phyloP scores from a whole-genome alignment of 768 basidiomycete species.

The Leccinum broughii region DNA sequence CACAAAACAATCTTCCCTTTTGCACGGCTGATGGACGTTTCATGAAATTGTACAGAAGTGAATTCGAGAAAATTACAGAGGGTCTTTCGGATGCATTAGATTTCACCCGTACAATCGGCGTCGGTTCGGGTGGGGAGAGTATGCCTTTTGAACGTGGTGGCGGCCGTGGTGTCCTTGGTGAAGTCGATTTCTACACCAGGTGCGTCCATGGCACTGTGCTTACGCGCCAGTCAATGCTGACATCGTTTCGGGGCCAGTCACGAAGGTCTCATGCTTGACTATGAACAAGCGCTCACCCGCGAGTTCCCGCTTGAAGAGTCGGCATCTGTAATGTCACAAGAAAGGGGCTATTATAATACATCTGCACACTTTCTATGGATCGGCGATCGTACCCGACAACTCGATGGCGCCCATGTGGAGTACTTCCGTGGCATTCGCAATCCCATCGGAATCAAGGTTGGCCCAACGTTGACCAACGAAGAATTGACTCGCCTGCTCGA shows the following conservation, averaged over 20 bases:
- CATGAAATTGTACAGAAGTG: conserved; percentile 44
- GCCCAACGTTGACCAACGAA: conserved; percentile 77
- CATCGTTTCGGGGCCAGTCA: conserved; percentile 51
- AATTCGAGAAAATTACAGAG: conserved; percentile 85
- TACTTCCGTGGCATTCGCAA: conserved; percentile 92
- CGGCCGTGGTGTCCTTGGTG: conserved; percentile 68
- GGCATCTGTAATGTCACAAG: conserved; percentile 10
- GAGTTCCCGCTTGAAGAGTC: conserved; percentile 46
- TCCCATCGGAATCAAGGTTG: conserved; percentile 95
- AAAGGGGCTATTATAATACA: conserved; percentile 75
- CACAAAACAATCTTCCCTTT: neutral
- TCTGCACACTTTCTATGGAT: conserved; percentile 97
- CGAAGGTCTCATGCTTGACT: conserved; percentile 90
- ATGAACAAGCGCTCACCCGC: conserved; percentile 90
- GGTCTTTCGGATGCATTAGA: conserved; percentile 90
- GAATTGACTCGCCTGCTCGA: conserved; percentile 79
- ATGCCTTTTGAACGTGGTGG: conserved; percentile 71
- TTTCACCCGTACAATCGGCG: conserved; percentile 88
- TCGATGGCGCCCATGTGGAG: conserved; percentile 93
- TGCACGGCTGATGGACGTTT: conserved; percentile 16
- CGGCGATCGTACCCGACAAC: conserved; percentile 91
- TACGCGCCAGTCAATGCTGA: neutral
- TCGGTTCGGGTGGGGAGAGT: conserved; percentile 48
- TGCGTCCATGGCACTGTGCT: conserved; percentile 26
- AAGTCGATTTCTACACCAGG: conserved; percentile 95